A percentile compares a stretch with the other conserved stretches of the same genome.
Evolutionary conservation across 1,284 basidiomycete species (phyloP).

Genomic region (Sanguinoderma infundibulare): DNA sequence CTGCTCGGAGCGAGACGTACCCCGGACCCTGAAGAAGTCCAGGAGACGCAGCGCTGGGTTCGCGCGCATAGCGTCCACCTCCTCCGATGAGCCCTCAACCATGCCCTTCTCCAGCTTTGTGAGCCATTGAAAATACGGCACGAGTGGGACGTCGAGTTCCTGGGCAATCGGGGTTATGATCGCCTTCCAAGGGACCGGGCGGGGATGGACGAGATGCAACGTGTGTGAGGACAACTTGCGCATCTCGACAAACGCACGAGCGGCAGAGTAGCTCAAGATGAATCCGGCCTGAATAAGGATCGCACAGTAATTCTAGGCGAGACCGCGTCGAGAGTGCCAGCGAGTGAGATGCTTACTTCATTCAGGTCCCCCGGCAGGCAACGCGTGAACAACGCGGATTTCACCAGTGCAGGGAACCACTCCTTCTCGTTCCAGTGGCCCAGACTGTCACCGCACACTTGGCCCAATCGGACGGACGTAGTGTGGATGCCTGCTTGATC

Average conservation of each 20-base stretch:
- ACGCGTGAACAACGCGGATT: conserved; percentile 33
- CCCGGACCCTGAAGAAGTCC: conserved; percentile 23
- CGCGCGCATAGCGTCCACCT: conserved; percentile 19
- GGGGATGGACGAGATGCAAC: conserved; percentile 34
- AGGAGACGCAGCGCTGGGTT: conserved; percentile 28
- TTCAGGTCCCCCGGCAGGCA: conserved; percentile 29
- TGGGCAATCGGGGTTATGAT: conserved; percentile 21
- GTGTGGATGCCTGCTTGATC: conserved; percentile 30
- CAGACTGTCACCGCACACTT: conserved; percentile 42
- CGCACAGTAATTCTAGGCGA: too few relatives aligned
- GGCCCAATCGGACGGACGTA: conserved; percentile 44
- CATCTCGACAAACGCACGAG: conserved; percentile 28
- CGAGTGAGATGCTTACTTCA: conserved; percentile 15
- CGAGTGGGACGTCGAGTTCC: conserved; percentile 23
- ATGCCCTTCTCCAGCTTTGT: conserved; percentile 4
- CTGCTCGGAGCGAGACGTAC: neutral
- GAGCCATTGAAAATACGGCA: conserved; percentile 26
- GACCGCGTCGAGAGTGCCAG: neutral
- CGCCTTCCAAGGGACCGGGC: conserved; percentile 22
- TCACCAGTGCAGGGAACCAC: conserved; percentile 48
- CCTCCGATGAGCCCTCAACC: neutral
- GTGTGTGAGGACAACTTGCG: conserved; percentile 14
- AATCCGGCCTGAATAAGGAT: conserved; percentile 20
- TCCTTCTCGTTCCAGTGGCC: conserved; percentile 48
- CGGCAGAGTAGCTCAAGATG: conserved; percentile 28